Base-by-base conservation (phyloP, 768 basidiomycete species). In the Pholiota molesta region DNA sequence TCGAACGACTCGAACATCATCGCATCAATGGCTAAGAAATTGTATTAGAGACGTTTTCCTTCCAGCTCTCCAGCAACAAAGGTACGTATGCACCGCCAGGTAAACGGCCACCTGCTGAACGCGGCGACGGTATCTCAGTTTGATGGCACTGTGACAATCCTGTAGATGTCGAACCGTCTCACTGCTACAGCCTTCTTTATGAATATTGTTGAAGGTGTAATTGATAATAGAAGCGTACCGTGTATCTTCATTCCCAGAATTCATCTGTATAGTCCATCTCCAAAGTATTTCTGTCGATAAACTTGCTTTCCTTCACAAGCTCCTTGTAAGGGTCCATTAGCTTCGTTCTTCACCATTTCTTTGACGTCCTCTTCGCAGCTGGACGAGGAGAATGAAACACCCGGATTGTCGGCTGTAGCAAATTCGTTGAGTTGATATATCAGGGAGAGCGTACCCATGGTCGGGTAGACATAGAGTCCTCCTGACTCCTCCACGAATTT, bases 251-350 rank as follows among this genome's bases (percentile, higher is more conserved):
- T 70, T 99, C 97, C 97, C 97, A 99, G 74, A 99, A 99, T 68
- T 99, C 97, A 72, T 99, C 97, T 14, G 92, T 95, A 74, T 97
- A 99, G 74, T 99, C 97, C 78, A 91, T 84, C 68, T 97, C 96
- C 66, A 99, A 77, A 42, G 91, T 92, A 5, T 92, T 92, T 55
- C 93, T 86, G 69, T 94, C 89, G 66, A 99, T 97, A 67, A 94
- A 94, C 68, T 92, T 92, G 76, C 90, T 92, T 75, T 98, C 97
- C 71, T 93, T 93, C 60, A 99, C 91, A 71, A 96, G 87, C 76
- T 99, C 97, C 68, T 97, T 95, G 72, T 95, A 94, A 0, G 92
- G 92, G 72, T 99, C 97, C 5, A 85, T 81, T 19, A 99, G 90
- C 94, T 71, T 93, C 94, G 68, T 95, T 91, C n/a, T 86, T 83